phyloP scores from a whole-genome alignment of 352 stramenopile species.

The Globisporangium sylvaticum region DNA sequence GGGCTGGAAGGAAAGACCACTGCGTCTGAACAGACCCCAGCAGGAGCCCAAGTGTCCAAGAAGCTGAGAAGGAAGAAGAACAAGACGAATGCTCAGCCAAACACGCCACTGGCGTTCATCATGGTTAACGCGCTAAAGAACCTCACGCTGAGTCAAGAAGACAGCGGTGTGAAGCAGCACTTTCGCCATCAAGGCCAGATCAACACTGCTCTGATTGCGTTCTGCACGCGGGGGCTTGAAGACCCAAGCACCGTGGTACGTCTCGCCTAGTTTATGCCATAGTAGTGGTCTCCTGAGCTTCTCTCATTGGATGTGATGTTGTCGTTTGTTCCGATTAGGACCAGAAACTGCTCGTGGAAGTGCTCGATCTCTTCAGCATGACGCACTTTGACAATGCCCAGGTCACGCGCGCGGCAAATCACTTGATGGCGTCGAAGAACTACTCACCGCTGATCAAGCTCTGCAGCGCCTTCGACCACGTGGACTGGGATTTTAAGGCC shows the following conservation, averaged over 20 bases:
- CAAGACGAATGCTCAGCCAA: conserved; percentile 38
- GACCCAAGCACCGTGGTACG: not conserved
- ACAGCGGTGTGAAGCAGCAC: not conserved
- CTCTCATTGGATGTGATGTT: not conserved
- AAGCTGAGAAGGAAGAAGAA: conserved; percentile 17
- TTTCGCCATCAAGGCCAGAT: not conserved
- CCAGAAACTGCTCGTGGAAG: conserved; percentile 52
- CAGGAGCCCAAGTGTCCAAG: not conserved
- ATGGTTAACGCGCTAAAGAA: conserved; percentile 52
- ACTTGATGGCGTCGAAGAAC: conserved; percentile 34
- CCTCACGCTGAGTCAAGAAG: conserved; percentile 16
- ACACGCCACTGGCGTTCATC: conserved; percentile 54
- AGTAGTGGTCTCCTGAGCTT: not conserved
- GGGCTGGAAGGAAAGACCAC: not conserved
- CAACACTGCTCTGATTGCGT: conserved; percentile 4
- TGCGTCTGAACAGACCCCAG: not conserved
- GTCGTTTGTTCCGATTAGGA: conserved; percentile 24
- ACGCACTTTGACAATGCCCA: conserved; percentile 18
- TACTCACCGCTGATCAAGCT: conserved; percentile 54
- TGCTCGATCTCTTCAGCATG: conserved; percentile 49
- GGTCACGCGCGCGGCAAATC: conserved; percentile 19
- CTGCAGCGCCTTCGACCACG: conserved; percentile 24
- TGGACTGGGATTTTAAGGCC: conserved; percentile 37
- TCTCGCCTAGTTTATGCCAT: not conserved
- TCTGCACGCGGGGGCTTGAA: conserved; percentile 4